These are phyloP conservation scores for Cryptosporidium ubiquitum DNA, from an alignment of 169 alveolate species.

Conservation along the genomic window DNA sequence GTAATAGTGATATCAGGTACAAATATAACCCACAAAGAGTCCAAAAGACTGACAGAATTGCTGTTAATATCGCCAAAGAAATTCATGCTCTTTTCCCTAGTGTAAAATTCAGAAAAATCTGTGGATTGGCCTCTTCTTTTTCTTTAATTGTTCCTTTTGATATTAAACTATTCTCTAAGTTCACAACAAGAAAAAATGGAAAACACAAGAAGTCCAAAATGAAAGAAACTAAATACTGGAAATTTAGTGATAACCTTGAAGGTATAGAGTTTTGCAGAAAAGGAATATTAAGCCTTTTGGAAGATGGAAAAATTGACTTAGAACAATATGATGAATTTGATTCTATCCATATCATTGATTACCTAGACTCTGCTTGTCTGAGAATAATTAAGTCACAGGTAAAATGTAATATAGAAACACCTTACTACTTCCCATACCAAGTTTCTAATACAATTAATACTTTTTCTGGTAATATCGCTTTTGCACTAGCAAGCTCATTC, in stretches of 20 bases:
- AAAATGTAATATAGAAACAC: conserved; percentile 10
- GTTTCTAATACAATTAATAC: not conserved
- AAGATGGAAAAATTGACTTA: not conserved
- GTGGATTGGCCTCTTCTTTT: conserved; percentile 22
- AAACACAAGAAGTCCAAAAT: not conserved
- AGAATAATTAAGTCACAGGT: conserved; percentile 40
- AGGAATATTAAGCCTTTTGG: conserved; percentile 23
- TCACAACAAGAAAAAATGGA: not conserved
- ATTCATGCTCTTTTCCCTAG: conserved; percentile 25
- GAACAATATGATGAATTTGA: not conserved
- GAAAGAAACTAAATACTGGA: not conserved
- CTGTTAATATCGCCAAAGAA: conserved; percentile 49
- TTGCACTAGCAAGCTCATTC: conserved; percentile 16
- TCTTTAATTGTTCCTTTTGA: conserved; percentile 20
- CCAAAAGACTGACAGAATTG: conserved; percentile 27
- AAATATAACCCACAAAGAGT: not conserved
- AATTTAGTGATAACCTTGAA: not conserved
- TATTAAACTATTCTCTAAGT: conserved; percentile 18
- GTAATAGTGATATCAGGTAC: not conserved
- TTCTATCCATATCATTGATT: not conserved
- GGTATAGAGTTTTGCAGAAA: conserved; percentile 55
- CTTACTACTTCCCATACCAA: conserved; percentile 27
- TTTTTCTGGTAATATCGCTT: conserved; percentile 59
- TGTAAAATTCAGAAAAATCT: conserved; percentile 21
- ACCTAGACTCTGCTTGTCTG: conserved; percentile 21